Conservation (phyloP, 768 basidiomycete genomes). For the Tulasnella sp. region DNA sequence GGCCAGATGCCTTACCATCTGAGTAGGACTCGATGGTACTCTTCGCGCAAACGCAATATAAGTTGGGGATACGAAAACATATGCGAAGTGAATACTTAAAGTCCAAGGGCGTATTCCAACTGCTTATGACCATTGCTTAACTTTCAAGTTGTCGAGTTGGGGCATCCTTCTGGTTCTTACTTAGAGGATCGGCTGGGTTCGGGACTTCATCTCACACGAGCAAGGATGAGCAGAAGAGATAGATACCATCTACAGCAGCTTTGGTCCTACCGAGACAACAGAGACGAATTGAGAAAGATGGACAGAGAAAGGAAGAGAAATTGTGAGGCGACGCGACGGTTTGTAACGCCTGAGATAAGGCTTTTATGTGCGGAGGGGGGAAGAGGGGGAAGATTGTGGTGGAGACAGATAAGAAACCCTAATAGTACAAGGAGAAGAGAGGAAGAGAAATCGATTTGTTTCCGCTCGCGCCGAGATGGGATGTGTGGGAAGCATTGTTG, state of each 20-base stretch:
- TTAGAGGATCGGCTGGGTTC: background rate
- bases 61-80: too few species aligned
- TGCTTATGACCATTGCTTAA: too few species aligned
- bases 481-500: too few species aligned
- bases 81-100: too few species aligned
- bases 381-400: background rate
- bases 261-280: background rate
- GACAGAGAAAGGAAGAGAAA: background rate
- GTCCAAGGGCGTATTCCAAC: too few species aligned
- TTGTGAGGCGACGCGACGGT: background rate
- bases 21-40: too few species aligned
- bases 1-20: too few species aligned
- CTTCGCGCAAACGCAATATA: too few species aligned
- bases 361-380: background rate
- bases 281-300: background rate
- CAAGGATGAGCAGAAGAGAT: background rate
- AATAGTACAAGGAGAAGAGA: too few species aligned
- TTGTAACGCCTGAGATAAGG: background rate
- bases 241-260: background rate
- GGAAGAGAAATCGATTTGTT: too few species aligned
- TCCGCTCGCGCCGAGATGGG: too few species aligned
- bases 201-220: background rate
- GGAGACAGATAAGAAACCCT: background rate
- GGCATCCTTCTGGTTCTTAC: background rate
- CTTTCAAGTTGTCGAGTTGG: background rate